These are phyloP conservation scores for Ophiocordyceps camponoti-saundersi DNA, from an alignment of 2,329 filamentous ascomycete genomes.

Conservation along the genomic window DNA sequence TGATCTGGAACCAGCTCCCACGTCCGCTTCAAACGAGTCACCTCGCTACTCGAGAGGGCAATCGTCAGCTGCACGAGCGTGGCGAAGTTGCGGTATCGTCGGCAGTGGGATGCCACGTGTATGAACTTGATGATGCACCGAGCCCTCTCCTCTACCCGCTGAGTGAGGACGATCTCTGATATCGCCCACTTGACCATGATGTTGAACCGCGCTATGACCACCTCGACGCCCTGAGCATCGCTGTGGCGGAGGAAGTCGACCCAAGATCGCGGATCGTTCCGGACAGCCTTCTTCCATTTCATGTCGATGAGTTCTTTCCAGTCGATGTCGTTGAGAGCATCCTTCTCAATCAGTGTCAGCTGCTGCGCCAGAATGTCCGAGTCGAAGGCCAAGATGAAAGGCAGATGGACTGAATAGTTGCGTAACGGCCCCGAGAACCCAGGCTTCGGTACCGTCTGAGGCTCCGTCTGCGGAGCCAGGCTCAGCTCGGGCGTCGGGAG, in stretches of 20 bases:
- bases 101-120: slow-evolving; percentile 62
- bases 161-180: slow-evolving; percentile 62
- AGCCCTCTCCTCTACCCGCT: slow-evolving; percentile 53
- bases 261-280: slow-evolving; percentile 56
- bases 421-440: slow-evolving; percentile 11
- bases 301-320: slow-evolving; percentile 79
- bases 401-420: slow-evolving; percentile 44
- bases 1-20: slow-evolving; percentile 52
- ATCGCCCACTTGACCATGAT: slow-evolving; percentile 78
- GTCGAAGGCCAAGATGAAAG: slow-evolving; percentile 68
- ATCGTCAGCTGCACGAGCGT: slow-evolving; percentile 70
- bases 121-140: slow-evolving; percentile 67
- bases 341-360: slow-evolving; percentile 73
- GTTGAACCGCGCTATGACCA: slow-evolving; percentile 75
- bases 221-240: slow-evolving; percentile 60
- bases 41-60: slow-evolving; percentile 57
- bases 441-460: slow-evolving; percentile 13
- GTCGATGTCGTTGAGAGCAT: slow-evolving; percentile 71
- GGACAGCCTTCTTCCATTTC: slow-evolving; percentile 57
- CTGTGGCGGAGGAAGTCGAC: slow-evolving; percentile 62
- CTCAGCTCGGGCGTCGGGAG: slow-evolving; percentile 30
- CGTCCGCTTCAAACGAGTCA: slow-evolving; percentile 49
- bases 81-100: slow-evolving; percentile 64
- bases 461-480: slow-evolving; percentile 22
- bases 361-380: slow-evolving; percentile 66